Evolutionary conservation across 2,329 filamentous ascomycete genomes (phyloP).

Genomic region (Colletotrichum ledebouriae): DNA sequence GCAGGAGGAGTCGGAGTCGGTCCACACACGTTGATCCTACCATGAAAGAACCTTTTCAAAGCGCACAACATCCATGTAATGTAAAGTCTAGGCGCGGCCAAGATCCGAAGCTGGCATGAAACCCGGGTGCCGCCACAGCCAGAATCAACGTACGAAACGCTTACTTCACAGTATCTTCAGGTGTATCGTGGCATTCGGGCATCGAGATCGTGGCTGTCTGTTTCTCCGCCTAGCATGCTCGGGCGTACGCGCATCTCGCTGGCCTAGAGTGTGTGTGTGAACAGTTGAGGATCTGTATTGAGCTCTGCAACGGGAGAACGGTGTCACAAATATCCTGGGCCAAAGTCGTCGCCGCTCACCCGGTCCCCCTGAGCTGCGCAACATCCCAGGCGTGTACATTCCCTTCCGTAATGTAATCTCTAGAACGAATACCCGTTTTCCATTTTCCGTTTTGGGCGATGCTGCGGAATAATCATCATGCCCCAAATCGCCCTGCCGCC

Average conservation of each 20-base stretch:
- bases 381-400: constrained; percentile 9
- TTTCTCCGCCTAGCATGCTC: too few relatives aligned
- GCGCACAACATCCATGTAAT: constrained; percentile 16
- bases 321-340: constrained; percentile 28
- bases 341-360: not conserved
- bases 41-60: not conserved
- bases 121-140: not conserved
- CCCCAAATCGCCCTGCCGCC: not conserved
- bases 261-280: not conserved
- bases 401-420: not conserved
- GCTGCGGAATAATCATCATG: not conserved
- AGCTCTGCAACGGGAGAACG: constrained; percentile 24
- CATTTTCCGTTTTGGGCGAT: constrained; percentile 13
- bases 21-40: not conserved
- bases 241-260: too few relatives aligned
- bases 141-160: constrained; percentile 3
- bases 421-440: constrained; percentile 1
- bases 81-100: constrained; percentile 14
- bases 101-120: constrained; percentile 19
- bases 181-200: not conserved
- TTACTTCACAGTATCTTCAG: not conserved
- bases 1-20: constrained; percentile 9
- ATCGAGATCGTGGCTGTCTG: not conserved
- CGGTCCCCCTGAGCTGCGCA: not conserved
- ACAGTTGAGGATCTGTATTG: constrained; percentile 4